A percentile compares a stretch with the other conserved stretches of the same genome.
These are phyloP conservation scores for Suillus spraguei DNA, from an alignment of 768 basidiomycete genomes.

Conservation along the genomic window DNA sequence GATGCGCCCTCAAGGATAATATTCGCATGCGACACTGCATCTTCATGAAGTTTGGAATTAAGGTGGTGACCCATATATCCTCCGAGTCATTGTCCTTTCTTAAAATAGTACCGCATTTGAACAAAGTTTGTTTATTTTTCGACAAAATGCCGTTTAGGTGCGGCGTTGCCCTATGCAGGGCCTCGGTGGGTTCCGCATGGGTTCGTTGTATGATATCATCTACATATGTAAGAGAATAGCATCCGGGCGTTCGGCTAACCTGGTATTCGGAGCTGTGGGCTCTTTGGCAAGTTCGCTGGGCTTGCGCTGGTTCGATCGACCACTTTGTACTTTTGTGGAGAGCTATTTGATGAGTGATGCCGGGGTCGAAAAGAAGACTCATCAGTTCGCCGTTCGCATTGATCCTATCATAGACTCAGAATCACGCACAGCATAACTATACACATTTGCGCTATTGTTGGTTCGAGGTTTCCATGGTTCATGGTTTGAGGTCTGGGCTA, in stretches of 20 bases:
- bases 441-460: background rate
- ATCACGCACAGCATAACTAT: background rate
- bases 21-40: conserved; percentile 10
- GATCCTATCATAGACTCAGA: background rate
- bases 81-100: background rate
- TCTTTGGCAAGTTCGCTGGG: background rate
- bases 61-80: background rate
- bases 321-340: background rate
- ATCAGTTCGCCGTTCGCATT: background rate
- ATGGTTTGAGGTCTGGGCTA: background rate
- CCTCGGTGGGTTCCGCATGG: background rate
- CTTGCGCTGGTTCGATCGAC: background rate
- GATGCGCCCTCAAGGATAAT: background rate
- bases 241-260: background rate
- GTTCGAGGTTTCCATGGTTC: background rate
- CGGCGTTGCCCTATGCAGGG: background rate
- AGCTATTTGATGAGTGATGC: background rate
- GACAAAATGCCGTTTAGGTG: background rate
- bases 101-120: background rate
- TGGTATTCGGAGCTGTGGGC: background rate
- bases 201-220: background rate
- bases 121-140: background rate
- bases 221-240: background rate
- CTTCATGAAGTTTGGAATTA: background rate
- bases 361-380: background rate